Evolutionary conservation across 441 rosid species (phyloP).

Genomic region (Erodium trifolium): DNA sequence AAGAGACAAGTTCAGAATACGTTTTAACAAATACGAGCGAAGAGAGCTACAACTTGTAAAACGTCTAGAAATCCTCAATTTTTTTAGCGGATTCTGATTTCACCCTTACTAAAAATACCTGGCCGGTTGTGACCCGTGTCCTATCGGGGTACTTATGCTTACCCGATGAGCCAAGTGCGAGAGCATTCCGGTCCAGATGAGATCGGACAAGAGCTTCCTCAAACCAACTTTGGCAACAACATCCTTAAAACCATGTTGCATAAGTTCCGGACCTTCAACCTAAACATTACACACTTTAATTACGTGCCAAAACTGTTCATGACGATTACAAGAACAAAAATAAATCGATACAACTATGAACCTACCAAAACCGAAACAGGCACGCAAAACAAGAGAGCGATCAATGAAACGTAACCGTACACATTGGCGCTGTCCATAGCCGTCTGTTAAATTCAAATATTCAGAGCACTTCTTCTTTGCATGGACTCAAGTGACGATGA

Average conservation of each 20-base stretch:
- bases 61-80: no score
- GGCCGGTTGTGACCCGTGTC: no score
- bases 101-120: no score
- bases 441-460: slow-evolving; percentile 30
- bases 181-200: slow-evolving; percentile 58
- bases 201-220: slow-evolving; percentile 41
- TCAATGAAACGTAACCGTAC: slow-evolving; percentile 48
- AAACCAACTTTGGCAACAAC: slow-evolving; percentile 55
- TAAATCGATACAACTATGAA: neutral
- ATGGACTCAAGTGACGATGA: no score
- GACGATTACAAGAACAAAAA: neutral
- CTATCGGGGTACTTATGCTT: no score
- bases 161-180: slow-evolving; percentile 65
- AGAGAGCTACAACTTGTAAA: no score
- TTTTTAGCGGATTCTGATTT: no score
- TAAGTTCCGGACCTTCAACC: slow-evolving; percentile 58
- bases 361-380: slow-evolving; percentile 56
- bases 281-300: slow-evolving; percentile 5
- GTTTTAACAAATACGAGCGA: no score
- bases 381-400: slow-evolving; percentile 50
- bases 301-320: neutral
- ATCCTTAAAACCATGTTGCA: slow-evolving; percentile 46
- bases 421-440: slow-evolving; percentile 64
- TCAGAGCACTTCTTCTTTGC: no score
- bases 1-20: no score